Evolutionary conservation across 257 asterid genomes (phyloP), one percentile per base, ranked within the genome.

Genomic region (Solanum chiquidenum): DNA sequence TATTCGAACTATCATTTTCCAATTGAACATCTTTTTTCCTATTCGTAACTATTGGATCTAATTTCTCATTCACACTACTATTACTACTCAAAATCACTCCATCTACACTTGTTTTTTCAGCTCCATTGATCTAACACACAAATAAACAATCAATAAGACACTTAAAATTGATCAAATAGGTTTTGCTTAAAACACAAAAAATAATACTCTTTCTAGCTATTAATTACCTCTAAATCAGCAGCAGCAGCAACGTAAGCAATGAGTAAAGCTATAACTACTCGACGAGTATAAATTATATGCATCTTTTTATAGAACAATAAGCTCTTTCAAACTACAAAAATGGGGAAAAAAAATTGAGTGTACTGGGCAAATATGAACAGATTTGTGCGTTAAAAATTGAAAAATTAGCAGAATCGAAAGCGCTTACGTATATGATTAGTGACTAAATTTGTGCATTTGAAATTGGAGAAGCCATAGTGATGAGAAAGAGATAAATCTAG

Each of bases 181-280:
- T 29, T 27, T 79, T 79, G 25, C 64, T 42, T 8, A 25, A 79
- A 79, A 79, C 6, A 40, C 55, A 84, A 85, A 87, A 29, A 46
- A 40, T 52, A 83, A 88, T 40, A 21, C 55, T 68, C 42, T 46
- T 55, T 21, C 80, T 29, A 7, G 4, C 12, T 23, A 86, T 82
- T 93, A 96, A 83, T 80, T 93, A 96, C 99, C 99, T 93, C 86
- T 33, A 90, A 88, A 89, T 93, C 95, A 86, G 6, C 77, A 71
- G 4, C 83, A 74, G 35, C 20, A 42, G 86, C 71, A 66, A 83
- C 89, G 85, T 35, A 77, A 86, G 89, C 44, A 86, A 89, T 27
- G 83, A 92, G 83, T 18, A 95, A 37, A 42, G 93, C 89, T 33
- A 94, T 23, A 89, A 90, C 83, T 85, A 88, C 84, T 92, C 86